Evolutionary conservation across 2,329 filamentous ascomycete species (phyloP).

Genomic region (Epichloe baconii): DNA sequence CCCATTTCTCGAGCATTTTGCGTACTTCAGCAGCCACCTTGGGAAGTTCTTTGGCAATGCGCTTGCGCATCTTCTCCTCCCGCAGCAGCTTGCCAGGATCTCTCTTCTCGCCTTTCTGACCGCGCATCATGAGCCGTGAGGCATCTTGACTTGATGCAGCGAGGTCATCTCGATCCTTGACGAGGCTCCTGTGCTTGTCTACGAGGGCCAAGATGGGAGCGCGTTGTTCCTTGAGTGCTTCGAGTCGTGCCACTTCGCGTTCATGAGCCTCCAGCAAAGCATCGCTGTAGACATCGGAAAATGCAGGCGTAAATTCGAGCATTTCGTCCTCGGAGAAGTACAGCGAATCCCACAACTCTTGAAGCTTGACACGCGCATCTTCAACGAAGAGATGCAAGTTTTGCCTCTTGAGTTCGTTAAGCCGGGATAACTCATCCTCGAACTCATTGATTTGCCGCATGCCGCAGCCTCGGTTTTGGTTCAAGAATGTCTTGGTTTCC

Average conservation of each 20-base stretch:
- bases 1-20: constrained; percentile 73
- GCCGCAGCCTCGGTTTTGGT: constrained; percentile 79
- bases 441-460: constrained; percentile 90
- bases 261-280: constrained; percentile 91
- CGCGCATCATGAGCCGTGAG: constrained; percentile 80
- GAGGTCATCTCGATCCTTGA: constrained; percentile 78
- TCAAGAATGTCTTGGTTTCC: constrained; percentile 76
- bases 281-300: constrained; percentile 94
- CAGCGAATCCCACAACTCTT: constrained; percentile 87
- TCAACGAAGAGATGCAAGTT: constrained; percentile 95
- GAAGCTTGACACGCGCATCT: constrained; percentile 77
- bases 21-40: constrained; percentile 78
- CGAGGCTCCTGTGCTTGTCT: constrained; percentile 68
- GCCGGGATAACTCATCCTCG: constrained; percentile 72
- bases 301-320: constrained; percentile 93
- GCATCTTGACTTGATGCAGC: constrained; percentile 89
- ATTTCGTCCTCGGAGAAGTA: constrained; percentile 98
- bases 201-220: constrained; percentile 71
- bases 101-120: constrained; percentile 83
- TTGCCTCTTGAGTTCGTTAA: constrained; percentile 89
- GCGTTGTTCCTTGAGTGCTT: constrained; percentile 74
- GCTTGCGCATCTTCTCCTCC: constrained; percentile 97
- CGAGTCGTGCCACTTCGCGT: constrained; percentile 71
- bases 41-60: constrained; percentile 88
- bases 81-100: constrained; percentile 87